Percentiles rank a stretch among this genome's conserved stretches.
These are phyloP conservation scores for Melastoma candidum DNA, from an alignment of 441 rosid species.

Conservation along the genomic window DNA sequence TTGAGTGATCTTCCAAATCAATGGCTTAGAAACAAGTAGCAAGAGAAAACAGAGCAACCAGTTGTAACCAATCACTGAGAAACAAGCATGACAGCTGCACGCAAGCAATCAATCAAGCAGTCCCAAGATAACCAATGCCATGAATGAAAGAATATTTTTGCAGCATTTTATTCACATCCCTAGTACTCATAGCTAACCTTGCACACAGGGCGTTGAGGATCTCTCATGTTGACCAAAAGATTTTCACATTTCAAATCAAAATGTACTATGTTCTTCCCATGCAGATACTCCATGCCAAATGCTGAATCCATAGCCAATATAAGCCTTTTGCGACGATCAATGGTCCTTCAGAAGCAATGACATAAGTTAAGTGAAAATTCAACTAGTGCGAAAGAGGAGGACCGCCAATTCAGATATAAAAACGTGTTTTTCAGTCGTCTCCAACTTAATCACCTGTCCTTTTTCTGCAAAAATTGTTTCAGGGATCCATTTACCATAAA, in stretches of 20 bases:
- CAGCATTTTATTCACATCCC: too few relatives aligned
- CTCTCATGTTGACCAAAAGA: slow-evolving; percentile 96
- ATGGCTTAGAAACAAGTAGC: too few relatives aligned
- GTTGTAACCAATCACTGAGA: too few relatives aligned
- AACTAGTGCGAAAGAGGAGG: background rate
- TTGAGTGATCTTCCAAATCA: background rate
- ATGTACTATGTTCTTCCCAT: slow-evolving; percentile 94
- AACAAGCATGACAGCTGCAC: too few relatives aligned
- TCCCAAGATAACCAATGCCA: too few relatives aligned
- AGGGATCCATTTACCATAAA: slow-evolving; percentile 98
- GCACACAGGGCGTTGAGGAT: slow-evolving; percentile 95
- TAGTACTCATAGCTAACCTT: slow-evolving; percentile 41
- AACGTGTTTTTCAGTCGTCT: background rate
- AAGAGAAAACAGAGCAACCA: too few relatives aligned
- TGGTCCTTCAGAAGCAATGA: slow-evolving; percentile 38
- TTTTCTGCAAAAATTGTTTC: slow-evolving; percentile 95
- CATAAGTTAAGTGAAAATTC: slow-evolving; percentile 4
- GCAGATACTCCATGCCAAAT: slow-evolving; percentile 98
- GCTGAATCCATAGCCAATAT: slow-evolving; percentile 99
- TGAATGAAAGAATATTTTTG: too few relatives aligned
- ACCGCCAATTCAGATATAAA: background rate
- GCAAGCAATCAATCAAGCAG: too few relatives aligned
- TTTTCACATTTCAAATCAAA: slow-evolving; percentile 98
- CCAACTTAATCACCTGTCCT: slow-evolving; percentile 62
- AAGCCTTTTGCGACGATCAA: slow-evolving; percentile 98